These are phyloP conservation scores for Schizonepeta tenuifolia DNA, from an alignment of 257 asterid species.

Conservation along the genomic window DNA sequence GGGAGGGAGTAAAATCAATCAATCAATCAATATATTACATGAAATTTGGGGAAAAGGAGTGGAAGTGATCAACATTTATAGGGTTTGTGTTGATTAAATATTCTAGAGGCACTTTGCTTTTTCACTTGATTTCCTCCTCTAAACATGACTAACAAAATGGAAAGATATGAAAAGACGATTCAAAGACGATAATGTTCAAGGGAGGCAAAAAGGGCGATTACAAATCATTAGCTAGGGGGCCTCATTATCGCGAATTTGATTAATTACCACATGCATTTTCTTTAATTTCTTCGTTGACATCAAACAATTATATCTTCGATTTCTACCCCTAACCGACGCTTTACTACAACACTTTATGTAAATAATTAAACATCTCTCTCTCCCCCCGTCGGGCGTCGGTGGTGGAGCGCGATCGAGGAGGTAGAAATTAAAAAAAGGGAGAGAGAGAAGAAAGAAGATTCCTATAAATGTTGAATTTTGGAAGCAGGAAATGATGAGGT, in stretches of 20 bases:
- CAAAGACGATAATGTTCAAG: background rate
- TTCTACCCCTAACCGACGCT: slow-evolving; percentile 6
- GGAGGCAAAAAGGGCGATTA: slow-evolving; percentile 6
- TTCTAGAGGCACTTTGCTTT: slow-evolving; percentile 40
- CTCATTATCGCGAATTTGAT: background rate
- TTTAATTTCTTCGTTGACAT: slow-evolving; percentile 9
- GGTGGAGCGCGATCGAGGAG: background rate
- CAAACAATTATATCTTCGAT: background rate
- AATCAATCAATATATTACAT: slow-evolving; percentile 11
- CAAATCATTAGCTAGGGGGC: slow-evolving; percentile 12
- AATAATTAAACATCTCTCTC: background rate
- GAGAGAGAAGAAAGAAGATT: slow-evolving; percentile 9
- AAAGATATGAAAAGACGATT: background rate
- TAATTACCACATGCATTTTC: background rate
- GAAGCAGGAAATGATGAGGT: slow-evolving; percentile 48
- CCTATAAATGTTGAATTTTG: slow-evolving; percentile 39
- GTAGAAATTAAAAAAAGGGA: background rate
- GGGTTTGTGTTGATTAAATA: background rate
- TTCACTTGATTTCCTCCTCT: slow-evolving; percentile 71
- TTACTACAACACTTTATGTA: too few species aligned
- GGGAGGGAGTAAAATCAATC: slow-evolving; percentile 23
- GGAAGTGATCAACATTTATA: slow-evolving; percentile 1
- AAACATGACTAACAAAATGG: background rate
- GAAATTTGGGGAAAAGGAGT: slow-evolving; percentile 35
- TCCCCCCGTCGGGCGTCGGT: background rate